Conservation (phyloP, 2,329 filamentous ascomycete species). For the Microsporum audouinii region DNA sequence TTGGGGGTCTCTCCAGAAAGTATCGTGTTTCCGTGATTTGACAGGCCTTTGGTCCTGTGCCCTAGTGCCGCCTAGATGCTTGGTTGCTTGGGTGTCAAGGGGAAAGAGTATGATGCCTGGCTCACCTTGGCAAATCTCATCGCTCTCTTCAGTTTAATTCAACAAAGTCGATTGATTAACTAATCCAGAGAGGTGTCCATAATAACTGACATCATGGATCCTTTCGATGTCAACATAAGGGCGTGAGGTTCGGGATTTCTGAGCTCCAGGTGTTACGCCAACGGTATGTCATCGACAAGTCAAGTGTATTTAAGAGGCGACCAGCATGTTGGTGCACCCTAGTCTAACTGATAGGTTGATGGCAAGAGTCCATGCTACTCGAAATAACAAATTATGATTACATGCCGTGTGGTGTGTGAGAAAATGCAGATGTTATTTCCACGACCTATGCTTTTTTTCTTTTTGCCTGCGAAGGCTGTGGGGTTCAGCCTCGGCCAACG, state of each 20-base stretch:
- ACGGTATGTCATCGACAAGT: background rate
- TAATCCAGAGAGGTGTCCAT: background rate
- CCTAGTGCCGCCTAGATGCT: background rate
- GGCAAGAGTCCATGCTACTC: background rate
- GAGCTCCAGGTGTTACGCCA: background rate
- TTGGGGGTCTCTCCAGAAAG: slow-evolving; percentile 1
- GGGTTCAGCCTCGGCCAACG: background rate
- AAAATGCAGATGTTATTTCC: background rate
- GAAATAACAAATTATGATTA: background rate
- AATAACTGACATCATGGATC: background rate
- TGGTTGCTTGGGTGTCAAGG: background rate
- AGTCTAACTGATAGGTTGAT: background rate
- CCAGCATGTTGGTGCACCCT: background rate
- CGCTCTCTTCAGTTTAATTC: background rate
- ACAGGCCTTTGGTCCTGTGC: background rate
- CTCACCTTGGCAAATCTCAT: background rate
- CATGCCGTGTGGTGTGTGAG: background rate
- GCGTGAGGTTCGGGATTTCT: background rate
- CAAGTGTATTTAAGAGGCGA: background rate
- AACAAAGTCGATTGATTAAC: too few relatives aligned
- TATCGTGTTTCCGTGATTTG: background rate
- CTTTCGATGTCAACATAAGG: background rate
- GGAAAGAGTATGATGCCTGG: background rate
- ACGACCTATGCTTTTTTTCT: background rate
- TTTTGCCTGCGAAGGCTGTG: background rate